Evolutionary conservation across 352 stramenopile genomes (phyloP).

Genomic region (Plasmopara muralis): DNA sequence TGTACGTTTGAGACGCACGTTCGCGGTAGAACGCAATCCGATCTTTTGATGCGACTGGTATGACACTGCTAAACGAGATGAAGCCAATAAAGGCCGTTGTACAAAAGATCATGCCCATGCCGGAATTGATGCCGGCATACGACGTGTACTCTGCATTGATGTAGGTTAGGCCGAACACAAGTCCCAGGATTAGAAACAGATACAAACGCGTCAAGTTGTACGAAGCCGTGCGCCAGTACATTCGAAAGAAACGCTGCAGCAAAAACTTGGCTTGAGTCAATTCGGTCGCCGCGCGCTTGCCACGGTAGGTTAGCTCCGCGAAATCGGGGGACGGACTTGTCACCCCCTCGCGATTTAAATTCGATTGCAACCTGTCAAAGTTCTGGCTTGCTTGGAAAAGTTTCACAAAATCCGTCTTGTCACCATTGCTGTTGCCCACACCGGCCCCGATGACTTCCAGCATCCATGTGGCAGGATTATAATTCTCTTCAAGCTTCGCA

Average conservation of each 20-base stretch:
- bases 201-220: conserved; percentile 34
- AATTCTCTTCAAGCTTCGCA: neutral
- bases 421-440: conserved; percentile 4
- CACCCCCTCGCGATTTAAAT: conserved; percentile 27
- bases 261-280: conserved; percentile 32
- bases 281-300: conserved; percentile 25
- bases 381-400: conserved; percentile 15
- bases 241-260: conserved; percentile 40
- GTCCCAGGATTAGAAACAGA: conserved; percentile 11
- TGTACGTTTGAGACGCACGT: conserved; percentile 53
- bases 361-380: conserved; percentile 19
- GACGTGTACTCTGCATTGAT: conserved; percentile 15
- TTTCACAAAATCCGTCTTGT: conserved; percentile 6
- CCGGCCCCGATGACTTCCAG: neutral
- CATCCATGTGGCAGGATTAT: neutral
- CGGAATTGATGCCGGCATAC: conserved; percentile 24
- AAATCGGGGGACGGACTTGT: conserved; percentile 16
- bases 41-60: conserved; percentile 63
- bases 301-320: conserved; percentile 25
- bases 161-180: conserved; percentile 21
- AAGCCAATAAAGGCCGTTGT: conserved; percentile 61
- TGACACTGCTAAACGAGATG: conserved; percentile 52
- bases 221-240: conserved; percentile 66
- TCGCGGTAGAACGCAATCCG: conserved; percentile 84
- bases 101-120: conserved; percentile 57